Conservation (phyloP, 352 stramenopile genomes). For the Globisporangium acanthophoron region DNA sequence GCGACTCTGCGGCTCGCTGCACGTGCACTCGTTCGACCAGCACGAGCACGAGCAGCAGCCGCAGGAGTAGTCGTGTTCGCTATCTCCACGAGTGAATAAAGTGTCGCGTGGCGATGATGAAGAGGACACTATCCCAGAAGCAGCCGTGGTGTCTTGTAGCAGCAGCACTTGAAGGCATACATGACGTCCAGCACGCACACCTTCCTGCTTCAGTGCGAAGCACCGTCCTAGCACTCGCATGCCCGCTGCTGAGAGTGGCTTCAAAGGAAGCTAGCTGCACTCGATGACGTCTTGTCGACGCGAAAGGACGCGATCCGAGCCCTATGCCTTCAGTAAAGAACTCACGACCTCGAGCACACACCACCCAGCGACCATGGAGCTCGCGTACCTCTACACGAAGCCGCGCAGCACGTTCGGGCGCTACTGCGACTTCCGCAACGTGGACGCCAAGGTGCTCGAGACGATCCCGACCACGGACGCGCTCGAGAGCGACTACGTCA, state of each 20-base stretch:
- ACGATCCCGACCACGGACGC: conserved; percentile 80
- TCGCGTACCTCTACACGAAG: conserved; percentile 90
- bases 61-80: not conserved
- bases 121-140: not conserved
- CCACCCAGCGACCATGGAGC: conserved; percentile 48
- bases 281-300: too few relatives aligned
- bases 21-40: too few relatives aligned
- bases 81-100: not conserved
- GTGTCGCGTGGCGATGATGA: not conserved
- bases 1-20: conserved; percentile 4
- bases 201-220: too few relatives aligned
- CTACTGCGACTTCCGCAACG: conserved; percentile 88
- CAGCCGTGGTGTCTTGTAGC: not conserved
- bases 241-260: too few relatives aligned
- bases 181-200: too few relatives aligned
- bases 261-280: too few relatives aligned
- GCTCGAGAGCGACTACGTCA: conserved; percentile 89
- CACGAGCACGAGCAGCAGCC: not conserved
- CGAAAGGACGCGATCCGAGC: too few relatives aligned
- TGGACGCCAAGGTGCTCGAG: conserved; percentile 89
- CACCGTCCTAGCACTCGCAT: too few relatives aligned
- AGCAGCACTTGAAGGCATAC: not conserved
- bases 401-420: conserved; percentile 91
- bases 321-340: too few relatives aligned
- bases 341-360: too few relatives aligned